These are phyloP conservation scores for Colletotrichum cereale DNA, from an alignment of 2,329 filamentous ascomycete genomes.

Conservation along the genomic window DNA sequence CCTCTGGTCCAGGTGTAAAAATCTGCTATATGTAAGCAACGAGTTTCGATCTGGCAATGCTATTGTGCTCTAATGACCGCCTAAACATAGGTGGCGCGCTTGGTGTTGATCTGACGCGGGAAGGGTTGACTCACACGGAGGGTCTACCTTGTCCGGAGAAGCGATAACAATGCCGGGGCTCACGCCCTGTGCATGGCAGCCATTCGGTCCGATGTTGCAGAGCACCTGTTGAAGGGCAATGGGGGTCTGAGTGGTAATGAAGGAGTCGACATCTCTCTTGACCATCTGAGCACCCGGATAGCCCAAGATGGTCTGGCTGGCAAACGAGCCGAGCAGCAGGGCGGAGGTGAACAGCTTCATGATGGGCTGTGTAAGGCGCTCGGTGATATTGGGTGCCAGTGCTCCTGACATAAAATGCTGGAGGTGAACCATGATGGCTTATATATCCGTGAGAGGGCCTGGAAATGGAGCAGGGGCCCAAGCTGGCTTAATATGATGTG, in stretches of 20 bases:
- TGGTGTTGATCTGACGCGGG: not conserved
- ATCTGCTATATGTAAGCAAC: conserved; percentile 61
- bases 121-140: conserved; percentile 62
- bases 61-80: not conserved
- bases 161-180: conserved; percentile 67
- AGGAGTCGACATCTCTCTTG: conserved; percentile 65
- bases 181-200: conserved; percentile 62
- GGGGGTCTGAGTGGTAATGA: conserved; percentile 64
- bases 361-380: conserved; percentile 52
- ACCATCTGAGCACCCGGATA: conserved; percentile 57
- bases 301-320: conserved; percentile 64
- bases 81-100: not conserved
- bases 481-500: conserved; percentile 25
- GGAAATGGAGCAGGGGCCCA: not conserved
- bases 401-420: conserved; percentile 32
- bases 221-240: conserved; percentile 65
- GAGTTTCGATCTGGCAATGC: not conserved
- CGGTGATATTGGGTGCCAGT: conserved; percentile 35
- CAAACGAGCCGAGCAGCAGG: conserved; percentile 63
- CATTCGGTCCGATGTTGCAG: conserved; percentile 70
- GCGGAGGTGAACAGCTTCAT: conserved; percentile 65
- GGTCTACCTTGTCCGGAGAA: conserved; percentile 64
- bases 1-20: conserved; percentile 81
- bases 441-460: conserved; percentile 20
- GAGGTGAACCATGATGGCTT: conserved; percentile 35